Evolutionary conservation across 2,329 filamentous ascomycete species (phyloP).

Genomic region (Pestalotiopsis sp.): DNA sequence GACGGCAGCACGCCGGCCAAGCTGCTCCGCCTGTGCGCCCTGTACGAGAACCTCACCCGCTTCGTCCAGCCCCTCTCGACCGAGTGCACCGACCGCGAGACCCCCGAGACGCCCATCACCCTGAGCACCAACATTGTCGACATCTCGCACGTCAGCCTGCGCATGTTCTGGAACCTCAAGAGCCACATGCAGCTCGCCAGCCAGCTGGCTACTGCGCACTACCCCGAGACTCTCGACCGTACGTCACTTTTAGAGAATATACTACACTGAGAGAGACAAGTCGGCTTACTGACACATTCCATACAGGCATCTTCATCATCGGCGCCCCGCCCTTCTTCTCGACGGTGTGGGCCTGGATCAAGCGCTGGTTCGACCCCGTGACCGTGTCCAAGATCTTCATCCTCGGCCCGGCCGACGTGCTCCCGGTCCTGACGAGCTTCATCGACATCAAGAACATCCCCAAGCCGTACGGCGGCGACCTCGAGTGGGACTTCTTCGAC

Average conservation of each 20-base stretch:
- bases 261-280: no score
- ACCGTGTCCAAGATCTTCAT: constrained; percentile 98
- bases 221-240: constrained; percentile 89
- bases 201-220: constrained; percentile 86
- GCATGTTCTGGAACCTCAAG: constrained; percentile 96
- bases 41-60: constrained; percentile 90
- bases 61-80: constrained; percentile 88
- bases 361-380: constrained; percentile 92
- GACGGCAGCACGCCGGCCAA: constrained; percentile 71
- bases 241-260: constrained; percentile 51
- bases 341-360: constrained; percentile 93
- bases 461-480: constrained; percentile 83
- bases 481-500: constrained; percentile 83
- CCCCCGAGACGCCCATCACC: constrained; percentile 83
- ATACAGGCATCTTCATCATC: constrained; percentile 64
- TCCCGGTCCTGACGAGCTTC: constrained; percentile 75
- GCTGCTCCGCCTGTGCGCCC: constrained; percentile 82
- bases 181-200: constrained; percentile 92
- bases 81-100: constrained; percentile 69
- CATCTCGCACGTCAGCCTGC: constrained; percentile 82
- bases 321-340: constrained; percentile 90
- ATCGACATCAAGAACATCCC: constrained; percentile 84
- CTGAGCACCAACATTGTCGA: constrained; percentile 95
- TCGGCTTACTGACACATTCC: constrained; percentile 12
- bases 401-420: constrained; percentile 71